These are phyloP conservation scores for Aspergillus amoenus DNA, from an alignment of 2,329 filamentous ascomycete genomes.

Conservation along the genomic window DNA sequence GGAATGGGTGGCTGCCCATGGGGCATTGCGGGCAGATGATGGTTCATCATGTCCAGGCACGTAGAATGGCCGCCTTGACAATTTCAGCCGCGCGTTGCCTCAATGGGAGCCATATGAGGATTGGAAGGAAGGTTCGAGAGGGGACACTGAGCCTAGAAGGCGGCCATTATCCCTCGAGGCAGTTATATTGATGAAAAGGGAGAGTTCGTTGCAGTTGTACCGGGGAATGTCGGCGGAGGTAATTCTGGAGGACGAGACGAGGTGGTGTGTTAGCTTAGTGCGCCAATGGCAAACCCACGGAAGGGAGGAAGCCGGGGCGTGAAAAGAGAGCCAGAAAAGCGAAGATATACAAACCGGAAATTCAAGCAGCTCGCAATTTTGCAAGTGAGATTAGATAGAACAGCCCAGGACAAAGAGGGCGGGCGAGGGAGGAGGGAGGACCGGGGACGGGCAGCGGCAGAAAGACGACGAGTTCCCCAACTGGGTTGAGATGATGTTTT, in stretches of 20 bases:
- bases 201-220: background rate
- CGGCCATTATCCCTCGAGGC: constrained; percentile 35
- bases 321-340: constrained; percentile 4
- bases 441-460: constrained; percentile 8
- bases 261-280: constrained; percentile 11
- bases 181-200: background rate
- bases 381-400: background rate
- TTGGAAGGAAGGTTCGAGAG: constrained; percentile 20
- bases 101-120: constrained; percentile 42
- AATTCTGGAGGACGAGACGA: constrained; percentile 2
- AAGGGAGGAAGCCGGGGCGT: constrained; percentile 7
- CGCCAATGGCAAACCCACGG: background rate
- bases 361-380: constrained; percentile 20
- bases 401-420: constrained; percentile 1
- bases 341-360: background rate
- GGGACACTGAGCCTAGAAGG: constrained; percentile 27
- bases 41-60: constrained; percentile 45
- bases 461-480: constrained; percentile 18
- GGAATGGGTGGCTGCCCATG: constrained; percentile 53
- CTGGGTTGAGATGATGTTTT: constrained; percentile 30
- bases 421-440: constrained; percentile 11
- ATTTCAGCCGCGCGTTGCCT: constrained; percentile 40
- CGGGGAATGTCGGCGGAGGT: constrained; percentile 1
- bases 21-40: constrained; percentile 45
- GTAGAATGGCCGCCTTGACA: constrained; percentile 33